phyloP scores from a whole-genome alignment of 2,329 filamentous ascomycete species.

The Pyrenophora teres region DNA sequence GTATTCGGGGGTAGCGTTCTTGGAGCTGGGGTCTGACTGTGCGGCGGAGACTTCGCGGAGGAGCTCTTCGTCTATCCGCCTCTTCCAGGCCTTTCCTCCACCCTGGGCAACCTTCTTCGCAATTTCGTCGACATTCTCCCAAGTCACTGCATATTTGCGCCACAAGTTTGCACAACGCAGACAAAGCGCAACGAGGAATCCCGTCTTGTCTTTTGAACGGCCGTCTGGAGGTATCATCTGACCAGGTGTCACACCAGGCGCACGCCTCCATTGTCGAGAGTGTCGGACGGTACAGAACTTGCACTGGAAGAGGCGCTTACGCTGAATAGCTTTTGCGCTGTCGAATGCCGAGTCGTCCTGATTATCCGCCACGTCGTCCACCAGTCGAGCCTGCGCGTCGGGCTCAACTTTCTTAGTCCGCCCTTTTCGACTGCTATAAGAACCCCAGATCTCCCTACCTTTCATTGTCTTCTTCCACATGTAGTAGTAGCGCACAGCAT shows the following conservation, averaged over 20 bases:
- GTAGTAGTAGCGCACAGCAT: conserved; percentile 93
- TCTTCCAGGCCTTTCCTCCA: conserved; percentile 82
- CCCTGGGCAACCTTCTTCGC: conserved; percentile 82
- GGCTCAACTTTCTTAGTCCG: conserved; percentile 75
- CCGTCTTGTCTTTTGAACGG: conserved; percentile 78
- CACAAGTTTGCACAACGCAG: conserved; percentile 89
- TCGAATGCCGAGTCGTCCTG: conserved; percentile 97
- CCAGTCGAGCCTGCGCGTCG: conserved; percentile 69
- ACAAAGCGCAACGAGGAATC: conserved; percentile 80
- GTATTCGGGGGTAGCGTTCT: conserved; percentile 35
- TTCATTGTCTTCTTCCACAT: conserved; percentile 94
- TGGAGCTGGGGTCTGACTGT: conserved; percentile 35
- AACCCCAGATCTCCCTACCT: conserved; percentile 87
- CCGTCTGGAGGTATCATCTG: conserved; percentile 70
- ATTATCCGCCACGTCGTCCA: conserved; percentile 91
- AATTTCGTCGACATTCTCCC: conserved; percentile 91
- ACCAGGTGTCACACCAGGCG: conserved; percentile 75
- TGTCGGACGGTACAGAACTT: conserved; percentile 84
- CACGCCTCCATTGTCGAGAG: conserved; percentile 89
- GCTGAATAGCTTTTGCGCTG: conserved; percentile 76
- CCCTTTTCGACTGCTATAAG: conserved; percentile 82
- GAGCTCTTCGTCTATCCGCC: conserved; percentile 91
- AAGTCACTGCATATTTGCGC: conserved; percentile 94
- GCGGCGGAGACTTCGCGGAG: conserved; percentile 65
- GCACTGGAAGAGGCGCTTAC: conserved; percentile 86